Conservation (phyloP, 2,329 filamentous ascomycete species). For the Colletotrichum zoysiae region DNA sequence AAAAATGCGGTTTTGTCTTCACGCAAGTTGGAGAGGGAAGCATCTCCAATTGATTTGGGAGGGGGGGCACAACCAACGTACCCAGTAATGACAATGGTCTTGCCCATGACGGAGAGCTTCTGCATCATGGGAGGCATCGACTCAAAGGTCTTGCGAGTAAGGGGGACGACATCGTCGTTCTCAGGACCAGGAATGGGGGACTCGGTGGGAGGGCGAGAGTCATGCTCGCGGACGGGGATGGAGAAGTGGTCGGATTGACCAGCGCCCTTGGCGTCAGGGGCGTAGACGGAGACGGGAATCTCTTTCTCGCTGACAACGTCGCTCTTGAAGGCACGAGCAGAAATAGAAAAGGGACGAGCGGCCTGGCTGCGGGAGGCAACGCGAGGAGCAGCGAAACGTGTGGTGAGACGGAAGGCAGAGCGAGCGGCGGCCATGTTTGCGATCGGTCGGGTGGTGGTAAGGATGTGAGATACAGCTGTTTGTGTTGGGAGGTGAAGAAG, state of each 20-base stretch:
- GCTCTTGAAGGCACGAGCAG: slow-evolving; percentile 57
- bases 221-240: slow-evolving; percentile 61
- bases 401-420: slow-evolving; percentile 38
- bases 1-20: not conserved
- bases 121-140: slow-evolving; percentile 72
- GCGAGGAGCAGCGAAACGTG: slow-evolving; percentile 47
- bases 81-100: slow-evolving; percentile 80
- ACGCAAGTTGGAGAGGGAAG: not conserved
- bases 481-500: not conserved
- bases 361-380: slow-evolving; percentile 47
- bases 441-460: slow-evolving; percentile 10
- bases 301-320: slow-evolving; percentile 69
- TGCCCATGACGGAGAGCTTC: slow-evolving; percentile 77
- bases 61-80: slow-evolving; percentile 53
- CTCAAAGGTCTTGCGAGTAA: slow-evolving; percentile 66
- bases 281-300: slow-evolving; percentile 68
- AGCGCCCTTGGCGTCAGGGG: slow-evolving; percentile 59
- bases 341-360: slow-evolving; percentile 53
- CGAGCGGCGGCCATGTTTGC: slow-evolving; percentile 35
- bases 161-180: slow-evolving; percentile 63
- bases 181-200: slow-evolving; percentile 56
- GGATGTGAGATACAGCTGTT: slow-evolving; percentile 7
- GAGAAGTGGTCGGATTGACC: slow-evolving; percentile 64
- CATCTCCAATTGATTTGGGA: slow-evolving; percentile 8
- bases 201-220: slow-evolving; percentile 58